Evolutionary conservation across 1,284 basidiomycete genomes (phyloP).

Genomic region (Austroboletus niveus): DNA sequence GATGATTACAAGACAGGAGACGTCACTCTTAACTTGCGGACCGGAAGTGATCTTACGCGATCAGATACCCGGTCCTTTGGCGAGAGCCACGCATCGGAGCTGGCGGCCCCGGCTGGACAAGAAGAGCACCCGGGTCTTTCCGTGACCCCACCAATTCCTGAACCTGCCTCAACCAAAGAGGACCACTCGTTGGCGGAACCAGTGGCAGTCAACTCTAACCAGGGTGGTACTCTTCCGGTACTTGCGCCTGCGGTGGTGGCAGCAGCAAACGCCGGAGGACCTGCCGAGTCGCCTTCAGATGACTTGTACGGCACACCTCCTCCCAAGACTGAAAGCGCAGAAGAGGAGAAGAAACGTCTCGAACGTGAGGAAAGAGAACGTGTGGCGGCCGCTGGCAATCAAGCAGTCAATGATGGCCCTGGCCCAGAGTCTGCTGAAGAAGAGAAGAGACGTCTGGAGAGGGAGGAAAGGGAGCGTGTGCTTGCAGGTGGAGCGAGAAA

Average conservation of each 20-base stretch:
- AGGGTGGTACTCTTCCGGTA: slow-evolving; percentile 48
- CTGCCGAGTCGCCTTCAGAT: slow-evolving; percentile 22
- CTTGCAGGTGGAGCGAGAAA: slow-evolving; percentile 34
- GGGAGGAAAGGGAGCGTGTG: slow-evolving; percentile 60
- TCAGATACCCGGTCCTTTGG: slow-evolving; percentile 79
- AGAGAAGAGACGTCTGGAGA: slow-evolving; percentile 66
- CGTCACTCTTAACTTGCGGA: slow-evolving; percentile 48
- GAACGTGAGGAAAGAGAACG: slow-evolving; percentile 36
- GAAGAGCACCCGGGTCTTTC: slow-evolving; percentile 37
- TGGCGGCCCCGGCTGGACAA: slow-evolving; percentile 42
- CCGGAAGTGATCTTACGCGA: slow-evolving; percentile 54
- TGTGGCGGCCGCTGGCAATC: slow-evolving; percentile 30
- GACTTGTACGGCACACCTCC: slow-evolving; percentile 33
- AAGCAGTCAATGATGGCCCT: slow-evolving; percentile 10
- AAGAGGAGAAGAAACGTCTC: slow-evolving; percentile 55
- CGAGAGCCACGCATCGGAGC: slow-evolving; percentile 72
- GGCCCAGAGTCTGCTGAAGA: slow-evolving; percentile 54
- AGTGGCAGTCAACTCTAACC: slow-evolving; percentile 50
- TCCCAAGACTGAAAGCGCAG: slow-evolving; percentile 38
- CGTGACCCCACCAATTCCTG: slow-evolving; percentile 40
- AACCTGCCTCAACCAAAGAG: slow-evolving; percentile 9
- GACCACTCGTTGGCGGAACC: not conserved
- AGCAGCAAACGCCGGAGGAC: slow-evolving; percentile 16
- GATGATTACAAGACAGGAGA: slow-evolving; percentile 73
- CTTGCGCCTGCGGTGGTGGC: slow-evolving; percentile 26